Conservation (phyloP, 2,329 filamentous ascomycete species). For the Botryotinia globosa region DNA sequence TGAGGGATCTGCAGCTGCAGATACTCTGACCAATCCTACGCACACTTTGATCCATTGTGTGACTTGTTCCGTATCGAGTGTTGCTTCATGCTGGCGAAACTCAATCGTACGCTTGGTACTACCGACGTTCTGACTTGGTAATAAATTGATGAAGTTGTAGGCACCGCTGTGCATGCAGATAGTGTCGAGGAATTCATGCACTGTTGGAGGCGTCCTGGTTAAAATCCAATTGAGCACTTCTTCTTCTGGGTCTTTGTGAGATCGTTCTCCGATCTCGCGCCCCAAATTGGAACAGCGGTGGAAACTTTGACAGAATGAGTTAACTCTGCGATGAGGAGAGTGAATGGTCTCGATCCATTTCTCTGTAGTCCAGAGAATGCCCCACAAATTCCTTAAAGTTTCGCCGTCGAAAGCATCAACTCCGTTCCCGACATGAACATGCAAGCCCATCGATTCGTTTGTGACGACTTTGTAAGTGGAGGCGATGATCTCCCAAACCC, state of each 20-base stretch:
- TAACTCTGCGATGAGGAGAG: constrained; percentile 15
- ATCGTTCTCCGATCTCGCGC: neutral
- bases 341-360: constrained; percentile 34
- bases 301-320: constrained; percentile 8
- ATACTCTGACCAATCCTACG: constrained; percentile 21
- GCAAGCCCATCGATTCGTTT: constrained; percentile 33
- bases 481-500: constrained; percentile 19
- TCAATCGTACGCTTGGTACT: constrained; percentile 29
- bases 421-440: constrained; percentile 40
- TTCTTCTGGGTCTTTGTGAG: neutral
- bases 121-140: neutral
- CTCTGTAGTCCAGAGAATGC: constrained; percentile 35
- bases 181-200: neutral
- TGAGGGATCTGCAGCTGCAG: neutral
- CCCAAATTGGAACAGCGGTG: neutral
- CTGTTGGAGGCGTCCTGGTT: neutral
- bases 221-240: constrained; percentile 1
- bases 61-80: constrained; percentile 23
- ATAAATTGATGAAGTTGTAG: constrained; percentile 8
- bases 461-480: constrained; percentile 26
- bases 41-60: constrained; percentile 26
- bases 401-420: constrained; percentile 28
- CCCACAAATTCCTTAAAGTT: constrained; percentile 36
- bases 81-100: constrained; percentile 33
- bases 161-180: neutral